Evolutionary conservation across 2,329 filamentous ascomycete species (phyloP).

Genomic region (Penicillium fuscoglaucum): DNA sequence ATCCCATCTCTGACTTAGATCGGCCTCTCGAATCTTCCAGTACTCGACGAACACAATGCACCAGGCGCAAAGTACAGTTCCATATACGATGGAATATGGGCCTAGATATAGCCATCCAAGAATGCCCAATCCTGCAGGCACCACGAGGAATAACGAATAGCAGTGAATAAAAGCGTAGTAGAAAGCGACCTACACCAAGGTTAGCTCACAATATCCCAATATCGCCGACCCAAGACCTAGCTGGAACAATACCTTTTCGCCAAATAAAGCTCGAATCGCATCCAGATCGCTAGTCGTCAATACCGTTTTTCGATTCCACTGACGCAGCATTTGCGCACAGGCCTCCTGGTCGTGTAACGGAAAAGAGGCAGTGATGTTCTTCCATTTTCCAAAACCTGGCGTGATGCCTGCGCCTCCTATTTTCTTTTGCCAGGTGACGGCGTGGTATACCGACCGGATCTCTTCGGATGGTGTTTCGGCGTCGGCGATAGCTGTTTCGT

Average conservation of each 20-base stretch:
- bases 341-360: conserved; percentile 75
- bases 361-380: conserved; percentile 73
- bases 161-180: conserved; percentile 94
- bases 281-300: conserved; percentile 69
- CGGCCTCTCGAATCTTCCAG: conserved; percentile 91
- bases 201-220: background rate
- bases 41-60: conserved; percentile 87
- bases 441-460: conserved; percentile 80
- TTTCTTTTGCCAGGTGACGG: conserved; percentile 71
- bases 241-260: conserved; percentile 58
- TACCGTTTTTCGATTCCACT: conserved; percentile 66
- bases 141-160: conserved; percentile 83
- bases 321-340: conserved; percentile 73
- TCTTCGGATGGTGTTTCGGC: conserved; percentile 86
- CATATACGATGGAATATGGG: conserved; percentile 79
- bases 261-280: conserved; percentile 73
- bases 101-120: conserved; percentile 79
- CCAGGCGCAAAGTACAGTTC: conserved; percentile 78
- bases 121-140: conserved; percentile 76
- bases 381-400: conserved; percentile 68
- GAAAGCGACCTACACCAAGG: conserved; percentile 67
- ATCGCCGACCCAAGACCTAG: background rate
- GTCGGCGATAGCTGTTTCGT: conserved; percentile 70
- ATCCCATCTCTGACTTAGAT: conserved; percentile 84
- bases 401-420: conserved; percentile 79